Evolutionary conservation across 768 basidiomycete species (phyloP), one percentile per base, ranked within the genome.

Genomic region (Xerocomellus chrysenteron): DNA sequence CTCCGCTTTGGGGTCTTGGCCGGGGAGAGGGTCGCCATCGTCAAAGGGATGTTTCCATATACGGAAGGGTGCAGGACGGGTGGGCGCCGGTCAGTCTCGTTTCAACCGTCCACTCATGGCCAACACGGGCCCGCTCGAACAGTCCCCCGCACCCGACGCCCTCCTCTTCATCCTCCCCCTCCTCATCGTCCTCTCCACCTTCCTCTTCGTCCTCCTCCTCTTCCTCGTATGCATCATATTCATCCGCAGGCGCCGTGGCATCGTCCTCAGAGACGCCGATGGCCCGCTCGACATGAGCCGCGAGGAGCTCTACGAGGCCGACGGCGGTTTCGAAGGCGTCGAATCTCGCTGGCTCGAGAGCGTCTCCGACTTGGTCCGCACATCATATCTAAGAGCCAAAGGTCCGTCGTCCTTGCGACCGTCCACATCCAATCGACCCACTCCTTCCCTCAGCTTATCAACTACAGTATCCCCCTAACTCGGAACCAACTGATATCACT

Each of bases 401-500:
- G 92, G 96, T 95, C 57, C 50, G 81, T 74, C 30, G 7, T 49
- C 47, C 32, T 19, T 21, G 26, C 42, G n/a, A 54, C 39, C 40
- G 2, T 40, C 49, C 48, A 54, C 46, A 54, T 47, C 39, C 48
- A 37, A 48, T 52, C 50, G 26, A 57, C 54, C 60, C 19, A 50
- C 57, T 26, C 26, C 47, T 24, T 32, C 50, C n/a, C 45, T 35
- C 70, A 94, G 92, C 91, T 50, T 88, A 85, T 69, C 92, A 94
- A 68, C 58, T 86, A 26, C 88, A 91, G 70, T 95, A 95, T 73
- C 92, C 91, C 5, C 95, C 97, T 33, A 94, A 96, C 69, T 98
- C 97, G n/a, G 80, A 89, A 43, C 92, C 95, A 24, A 95, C 96
- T 50, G 97, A 99, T 72, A 98, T 99, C 74, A 99, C 96, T 1